A percentile compares a stretch with the other conserved stretches of the same genome.
phyloP scores from a whole-genome alignment of 2,329 filamentous ascomycete species.

The Gaeumannomyces sp. region DNA sequence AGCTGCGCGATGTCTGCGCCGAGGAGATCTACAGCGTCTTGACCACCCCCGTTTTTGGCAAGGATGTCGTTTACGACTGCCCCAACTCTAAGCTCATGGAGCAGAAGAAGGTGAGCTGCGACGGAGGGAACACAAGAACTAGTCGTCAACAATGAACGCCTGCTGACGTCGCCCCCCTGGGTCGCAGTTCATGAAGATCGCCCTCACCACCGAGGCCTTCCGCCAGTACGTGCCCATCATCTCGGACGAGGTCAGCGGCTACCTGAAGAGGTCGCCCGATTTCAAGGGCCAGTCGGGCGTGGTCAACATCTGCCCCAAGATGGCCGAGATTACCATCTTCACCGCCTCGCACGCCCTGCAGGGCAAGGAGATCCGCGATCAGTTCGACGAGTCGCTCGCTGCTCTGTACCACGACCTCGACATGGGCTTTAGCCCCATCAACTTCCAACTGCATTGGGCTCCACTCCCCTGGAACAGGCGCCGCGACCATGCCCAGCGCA shows the following conservation, averaged over 20 bases:
- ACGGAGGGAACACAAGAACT: too few relatives aligned
- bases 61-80: slow-evolving; percentile 77
- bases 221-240: slow-evolving; percentile 65
- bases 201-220: slow-evolving; percentile 59
- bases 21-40: slow-evolving; percentile 48
- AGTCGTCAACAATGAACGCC: slow-evolving; percentile 9
- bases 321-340: slow-evolving; percentile 75
- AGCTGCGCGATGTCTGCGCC: slow-evolving; percentile 44
- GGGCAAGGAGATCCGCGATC: slow-evolving; percentile 67
- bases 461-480: slow-evolving; percentile 70
- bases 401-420: slow-evolving; percentile 75
- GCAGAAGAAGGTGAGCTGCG: slow-evolving; percentile 64
- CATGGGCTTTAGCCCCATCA: slow-evolving; percentile 71
- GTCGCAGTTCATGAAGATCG: slow-evolving; percentile 61
- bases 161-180: neutral
- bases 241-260: slow-evolving; percentile 60
- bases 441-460: slow-evolving; percentile 75
- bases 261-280: slow-evolving; percentile 48
- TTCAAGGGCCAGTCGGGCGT: slow-evolving; percentile 56
- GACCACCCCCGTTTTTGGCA: slow-evolving; percentile 59
- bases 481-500: slow-evolving; percentile 66
- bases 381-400: slow-evolving; percentile 66
- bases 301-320: slow-evolving; percentile 57
- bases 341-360: slow-evolving; percentile 73
- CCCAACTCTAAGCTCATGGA: slow-evolving; percentile 82